Evolutionary conservation across 2,329 filamentous ascomycete genomes (phyloP).

Genomic region (Didymella pinodella): DNA sequence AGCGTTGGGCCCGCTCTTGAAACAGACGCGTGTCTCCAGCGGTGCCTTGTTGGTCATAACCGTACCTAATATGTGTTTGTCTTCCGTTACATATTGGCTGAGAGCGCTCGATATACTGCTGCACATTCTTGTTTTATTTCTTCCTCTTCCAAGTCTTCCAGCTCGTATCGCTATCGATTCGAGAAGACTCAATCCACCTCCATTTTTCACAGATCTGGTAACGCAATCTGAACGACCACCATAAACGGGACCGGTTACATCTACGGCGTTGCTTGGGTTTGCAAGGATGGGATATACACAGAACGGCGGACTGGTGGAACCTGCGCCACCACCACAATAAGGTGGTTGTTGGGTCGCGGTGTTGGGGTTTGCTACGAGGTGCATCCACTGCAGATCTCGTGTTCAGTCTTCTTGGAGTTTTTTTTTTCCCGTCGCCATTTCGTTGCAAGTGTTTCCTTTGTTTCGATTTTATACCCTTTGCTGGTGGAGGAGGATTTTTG

Average conservation of each 20-base stretch:
- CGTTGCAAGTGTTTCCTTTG: constrained; percentile 30
- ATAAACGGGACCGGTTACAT: constrained; percentile 39
- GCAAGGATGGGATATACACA: constrained; percentile 35
- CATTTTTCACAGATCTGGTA: constrained; percentile 37
- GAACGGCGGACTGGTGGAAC: constrained; percentile 45
- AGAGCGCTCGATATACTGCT: constrained; percentile 42
- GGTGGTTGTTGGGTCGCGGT: constrained; percentile 29
- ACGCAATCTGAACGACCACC: constrained; percentile 50
- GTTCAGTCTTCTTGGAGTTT: constrained; percentile 23
- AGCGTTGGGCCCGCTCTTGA: constrained; percentile 31
- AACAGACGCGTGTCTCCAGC: constrained; percentile 32
- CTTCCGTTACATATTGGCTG: constrained; percentile 38
- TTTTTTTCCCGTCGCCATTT: constrained; percentile 19
- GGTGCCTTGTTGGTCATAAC: constrained; percentile 25
- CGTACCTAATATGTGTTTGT: constrained; percentile 40
- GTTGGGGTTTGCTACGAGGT: constrained; percentile 31
- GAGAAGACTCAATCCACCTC: constrained; percentile 29
- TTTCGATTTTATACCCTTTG: constrained; percentile 27
- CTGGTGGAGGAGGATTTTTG: constrained; percentile 30
- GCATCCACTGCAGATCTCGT: constrained; percentile 22
- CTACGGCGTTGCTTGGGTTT: constrained; percentile 45
- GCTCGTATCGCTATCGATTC: constrained; percentile 27
- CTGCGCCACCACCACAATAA: constrained; percentile 31
- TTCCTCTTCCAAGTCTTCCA: constrained; percentile 24
- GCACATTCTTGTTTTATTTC: constrained; percentile 31